phyloP scores from a whole-genome alignment of 495 filamentous ascomycete species.

The Chaetomidium leptoderma region DNA sequence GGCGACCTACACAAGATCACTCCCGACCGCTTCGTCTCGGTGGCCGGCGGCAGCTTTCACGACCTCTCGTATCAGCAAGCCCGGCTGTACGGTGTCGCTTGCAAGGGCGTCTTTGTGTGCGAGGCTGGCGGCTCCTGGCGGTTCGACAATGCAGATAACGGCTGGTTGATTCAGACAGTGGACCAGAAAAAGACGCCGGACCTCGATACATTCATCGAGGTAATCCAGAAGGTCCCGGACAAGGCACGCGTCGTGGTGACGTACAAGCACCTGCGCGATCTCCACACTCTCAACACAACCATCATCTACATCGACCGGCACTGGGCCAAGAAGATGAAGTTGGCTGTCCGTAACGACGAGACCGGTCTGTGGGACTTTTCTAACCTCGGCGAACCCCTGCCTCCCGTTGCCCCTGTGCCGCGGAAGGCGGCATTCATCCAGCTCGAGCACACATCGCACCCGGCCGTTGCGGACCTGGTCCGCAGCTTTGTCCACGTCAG shows the following conservation, averaged over 20 bases:
- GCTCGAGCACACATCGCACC: slow-evolving; percentile 82
- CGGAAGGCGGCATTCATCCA: slow-evolving; percentile 84
- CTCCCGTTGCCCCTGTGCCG: slow-evolving; percentile 64
- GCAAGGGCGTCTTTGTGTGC: slow-evolving; percentile 89
- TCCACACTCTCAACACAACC: slow-evolving; percentile 89
- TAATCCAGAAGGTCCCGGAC: slow-evolving; percentile 85
- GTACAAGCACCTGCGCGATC: slow-evolving; percentile 90
- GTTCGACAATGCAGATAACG: slow-evolving; percentile 82
- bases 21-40: slow-evolving; percentile 90
- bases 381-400: slow-evolving; percentile 74
- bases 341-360: slow-evolving; percentile 85
- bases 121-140: slow-evolving; percentile 94
- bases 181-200: slow-evolving; percentile 86
- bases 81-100: slow-evolving; percentile 85
- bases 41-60: slow-evolving; percentile 91
- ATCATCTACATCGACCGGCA: slow-evolving; percentile 92
- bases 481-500: slow-evolving; percentile 91
- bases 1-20: slow-evolving; percentile 93
- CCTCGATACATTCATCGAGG: slow-evolving; percentile 83
- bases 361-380: slow-evolving; percentile 94
- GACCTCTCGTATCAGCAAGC: slow-evolving; percentile 95
- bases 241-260: slow-evolving; percentile 85
- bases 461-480: slow-evolving; percentile 84
- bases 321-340: slow-evolving; percentile 89
- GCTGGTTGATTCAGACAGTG: slow-evolving; percentile 85